These are phyloP conservation scores for Xylaria sp. DNA, from an alignment of 2,329 filamentous ascomycete genomes.

Conservation along the genomic window DNA sequence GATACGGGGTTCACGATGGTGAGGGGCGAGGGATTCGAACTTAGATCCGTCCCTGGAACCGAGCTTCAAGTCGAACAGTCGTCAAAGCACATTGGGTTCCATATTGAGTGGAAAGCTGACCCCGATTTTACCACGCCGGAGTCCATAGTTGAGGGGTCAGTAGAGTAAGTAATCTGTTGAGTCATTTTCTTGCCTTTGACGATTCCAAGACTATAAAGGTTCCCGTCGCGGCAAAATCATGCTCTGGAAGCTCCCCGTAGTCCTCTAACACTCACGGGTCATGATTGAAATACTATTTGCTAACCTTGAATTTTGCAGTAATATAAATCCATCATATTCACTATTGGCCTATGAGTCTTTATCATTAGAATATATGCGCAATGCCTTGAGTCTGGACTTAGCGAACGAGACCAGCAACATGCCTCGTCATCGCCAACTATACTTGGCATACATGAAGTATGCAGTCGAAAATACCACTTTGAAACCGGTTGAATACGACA, in stretches of 20 bases:
- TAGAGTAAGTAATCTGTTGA: conserved; percentile 7
- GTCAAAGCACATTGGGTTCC: conserved; percentile 34
- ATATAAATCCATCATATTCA: conserved; percentile 26
- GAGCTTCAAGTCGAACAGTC: conserved; percentile 9
- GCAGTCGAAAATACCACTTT: conserved; percentile 25
- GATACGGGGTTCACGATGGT: conserved; percentile 29
- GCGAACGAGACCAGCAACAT: conserved; percentile 19
- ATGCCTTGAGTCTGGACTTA: conserved; percentile 21
- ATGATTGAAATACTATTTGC: too few species aligned
- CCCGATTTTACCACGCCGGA: conserved; percentile 9
- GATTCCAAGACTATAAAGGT: background rate
- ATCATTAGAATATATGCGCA: conserved; percentile 35
- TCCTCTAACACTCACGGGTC: background rate
- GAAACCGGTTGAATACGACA: conserved; percentile 29
- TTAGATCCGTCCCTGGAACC: conserved; percentile 28
- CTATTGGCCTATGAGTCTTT: conserved; percentile 33
- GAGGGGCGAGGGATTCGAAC: conserved; percentile 30
- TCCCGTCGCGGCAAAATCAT: background rate
- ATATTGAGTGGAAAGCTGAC: conserved; percentile 38
- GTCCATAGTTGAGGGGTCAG: conserved; percentile 24
- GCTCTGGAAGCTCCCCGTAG: background rate
- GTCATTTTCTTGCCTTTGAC: background rate
- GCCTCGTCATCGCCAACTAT: conserved; percentile 31
- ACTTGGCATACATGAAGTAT: conserved; percentile 34
- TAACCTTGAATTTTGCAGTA: background rate